These are phyloP conservation scores for Peronosclerospora sorghi DNA, from an alignment of 352 stramenopile species.

Conservation along the genomic window DNA sequence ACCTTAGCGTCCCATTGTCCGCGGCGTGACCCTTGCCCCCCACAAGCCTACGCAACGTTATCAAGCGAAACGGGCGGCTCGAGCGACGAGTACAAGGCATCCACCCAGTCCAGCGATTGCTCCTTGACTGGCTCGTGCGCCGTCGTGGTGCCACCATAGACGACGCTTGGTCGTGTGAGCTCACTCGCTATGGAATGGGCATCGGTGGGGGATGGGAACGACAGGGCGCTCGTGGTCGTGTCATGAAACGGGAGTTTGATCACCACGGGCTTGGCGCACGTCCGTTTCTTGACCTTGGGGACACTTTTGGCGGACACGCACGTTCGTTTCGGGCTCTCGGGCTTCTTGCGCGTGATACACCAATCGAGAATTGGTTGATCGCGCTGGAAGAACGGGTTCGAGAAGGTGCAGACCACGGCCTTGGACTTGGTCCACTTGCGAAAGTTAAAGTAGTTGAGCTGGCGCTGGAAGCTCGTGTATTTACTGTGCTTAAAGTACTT, in stretches of 20 bases:
- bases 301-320: neutral
- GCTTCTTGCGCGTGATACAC: slow-evolving; percentile 65
- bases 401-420: slow-evolving; percentile 64
- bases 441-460: slow-evolving; percentile 80
- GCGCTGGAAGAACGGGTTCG: slow-evolving; percentile 53
- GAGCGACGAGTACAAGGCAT: slow-evolving; percentile 39
- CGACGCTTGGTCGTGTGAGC: slow-evolving; percentile 12
- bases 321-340: neutral
- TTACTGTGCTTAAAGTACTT: slow-evolving; percentile 83
- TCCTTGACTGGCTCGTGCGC: slow-evolving; percentile 11
- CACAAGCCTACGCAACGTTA: slow-evolving; percentile 8
- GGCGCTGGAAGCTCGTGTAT: slow-evolving; percentile 81
- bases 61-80: slow-evolving; percentile 16
- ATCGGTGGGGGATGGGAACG: slow-evolving; percentile 36
- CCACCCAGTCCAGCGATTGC: slow-evolving; percentile 42
- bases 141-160: slow-evolving; percentile 20
- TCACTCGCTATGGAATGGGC: slow-evolving; percentile 13
- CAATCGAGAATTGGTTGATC: slow-evolving; percentile 43
- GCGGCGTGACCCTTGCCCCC: slow-evolving; percentile 10
- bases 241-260: slow-evolving; percentile 26
- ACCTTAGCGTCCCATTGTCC: no score
- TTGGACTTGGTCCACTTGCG: slow-evolving; percentile 74
- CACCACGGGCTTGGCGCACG: slow-evolving; percentile 11
- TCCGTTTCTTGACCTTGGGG: neutral
- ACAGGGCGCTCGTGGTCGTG: slow-evolving; percentile 1